Percentiles rank a stretch among this genome's conserved stretches.
Evolutionary conservation across 2,329 filamentous ascomycete genomes (phyloP).

Genomic region (Aspergillus phoenicis): DNA sequence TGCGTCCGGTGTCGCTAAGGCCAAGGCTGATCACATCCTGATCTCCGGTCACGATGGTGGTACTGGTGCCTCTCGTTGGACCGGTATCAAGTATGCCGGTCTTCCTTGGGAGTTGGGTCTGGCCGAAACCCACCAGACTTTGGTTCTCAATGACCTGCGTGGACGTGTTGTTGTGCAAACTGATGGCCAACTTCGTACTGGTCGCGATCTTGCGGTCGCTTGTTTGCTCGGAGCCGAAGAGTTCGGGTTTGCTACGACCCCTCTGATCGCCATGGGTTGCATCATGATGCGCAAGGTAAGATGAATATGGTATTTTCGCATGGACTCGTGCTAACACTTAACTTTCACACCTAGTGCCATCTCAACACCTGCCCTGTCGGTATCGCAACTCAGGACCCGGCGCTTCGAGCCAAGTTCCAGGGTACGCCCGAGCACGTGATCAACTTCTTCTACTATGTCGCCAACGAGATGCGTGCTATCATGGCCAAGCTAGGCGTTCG

Average conservation of each 20-base stretch:
- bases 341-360: conserved; percentile 27
- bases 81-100: conserved; percentile 97
- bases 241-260: conserved; percentile 94
- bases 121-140: conserved; percentile 93
- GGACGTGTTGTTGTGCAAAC: conserved; percentile 95
- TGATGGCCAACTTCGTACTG: conserved; percentile 89
- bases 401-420: conserved; percentile 88
- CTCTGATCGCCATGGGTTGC: conserved; percentile 94
- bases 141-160: conserved; percentile 93
- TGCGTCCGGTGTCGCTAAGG: conserved; percentile 94
- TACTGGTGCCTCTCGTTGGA: conserved; percentile 95
- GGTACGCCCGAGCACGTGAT: conserved; percentile 95
- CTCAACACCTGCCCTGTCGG: conserved; percentile 85
- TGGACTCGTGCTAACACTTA: background rate
- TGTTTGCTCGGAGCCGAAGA: conserved; percentile 97
- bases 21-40: conserved; percentile 93
- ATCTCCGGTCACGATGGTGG: conserved; percentile 97
- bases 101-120: conserved; percentile 96
- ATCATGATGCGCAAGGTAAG: conserved; percentile 70
- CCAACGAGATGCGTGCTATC: conserved; percentile 93
- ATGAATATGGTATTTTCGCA: background rate
- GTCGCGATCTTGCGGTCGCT: conserved; percentile 89
- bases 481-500: conserved; percentile 96
- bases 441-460: conserved; percentile 98
- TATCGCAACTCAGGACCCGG: conserved; percentile 94